A percentile compares a stretch with the other conserved stretches of the same genome.
Conservation (phyloP, 2,329 filamentous ascomycete species). For the Talaromyces verruculosus region DNA sequence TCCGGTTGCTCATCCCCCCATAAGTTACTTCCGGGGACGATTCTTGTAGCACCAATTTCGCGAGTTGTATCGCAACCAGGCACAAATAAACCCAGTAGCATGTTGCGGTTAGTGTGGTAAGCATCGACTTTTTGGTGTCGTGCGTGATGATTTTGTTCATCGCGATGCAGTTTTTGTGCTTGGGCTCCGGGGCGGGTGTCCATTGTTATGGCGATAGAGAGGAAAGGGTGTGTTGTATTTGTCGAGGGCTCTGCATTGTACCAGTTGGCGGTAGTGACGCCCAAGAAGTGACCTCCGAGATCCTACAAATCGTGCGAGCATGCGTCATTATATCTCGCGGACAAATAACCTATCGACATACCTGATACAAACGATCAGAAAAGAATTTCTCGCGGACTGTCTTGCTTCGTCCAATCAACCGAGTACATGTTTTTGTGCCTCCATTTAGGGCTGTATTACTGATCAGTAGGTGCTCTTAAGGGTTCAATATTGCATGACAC, state of each 20-base stretch:
- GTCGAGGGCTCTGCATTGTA: constrained; percentile 32
- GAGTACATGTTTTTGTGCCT: constrained; percentile 39
- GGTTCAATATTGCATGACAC: not conserved
- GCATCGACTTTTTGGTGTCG: too few species aligned
- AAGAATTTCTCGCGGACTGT: constrained; percentile 42
- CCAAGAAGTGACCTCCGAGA: constrained; percentile 39
- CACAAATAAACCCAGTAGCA: too few species aligned
- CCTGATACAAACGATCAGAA: constrained; percentile 34
- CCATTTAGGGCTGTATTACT: constrained; percentile 31
- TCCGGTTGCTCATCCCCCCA: too few species aligned
- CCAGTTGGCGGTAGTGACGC: constrained; percentile 37
- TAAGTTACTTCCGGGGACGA: too few species aligned
- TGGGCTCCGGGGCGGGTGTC: constrained; percentile 35
- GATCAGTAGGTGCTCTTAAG: not conserved
- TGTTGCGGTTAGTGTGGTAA: too few species aligned
- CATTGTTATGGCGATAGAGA: constrained; percentile 43
- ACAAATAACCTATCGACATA: not conserved
- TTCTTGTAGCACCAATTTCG: too few species aligned
- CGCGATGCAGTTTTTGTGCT: constrained; percentile 37
- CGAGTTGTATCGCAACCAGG: too few species aligned
- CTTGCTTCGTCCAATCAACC: constrained; percentile 36
- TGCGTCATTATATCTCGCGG: too few species aligned
- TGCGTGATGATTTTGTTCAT: too few species aligned
- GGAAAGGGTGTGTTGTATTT: constrained; percentile 37
- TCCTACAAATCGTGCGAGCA: constrained; percentile 20